Evolutionary conservation across 1,139 yeast genomes (phyloP), one percentile per base, ranked within the genome.

Genomic region (Yamadazyma conglobata): DNA sequence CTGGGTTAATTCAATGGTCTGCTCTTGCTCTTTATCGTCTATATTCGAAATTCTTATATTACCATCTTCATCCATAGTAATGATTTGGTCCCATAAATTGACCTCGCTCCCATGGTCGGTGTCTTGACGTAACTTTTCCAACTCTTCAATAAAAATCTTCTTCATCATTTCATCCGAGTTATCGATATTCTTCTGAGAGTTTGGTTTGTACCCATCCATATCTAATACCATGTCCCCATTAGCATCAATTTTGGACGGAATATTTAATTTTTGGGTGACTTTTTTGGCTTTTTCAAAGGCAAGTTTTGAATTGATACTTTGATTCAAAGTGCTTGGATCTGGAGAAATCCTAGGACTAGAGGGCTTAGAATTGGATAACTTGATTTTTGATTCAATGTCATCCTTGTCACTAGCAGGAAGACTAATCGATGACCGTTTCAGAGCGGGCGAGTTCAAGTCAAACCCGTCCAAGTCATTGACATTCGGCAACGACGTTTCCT

Each of bases 151-250:
- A 33, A 89, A 66, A 28, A 89, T 66, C 44, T 80, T 79, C 44
- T 79, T 79, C 39, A 91, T 76, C 28, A 83, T 65, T 35, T 79
- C 80, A 46, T 80, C 87, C 0, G 87, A 74, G 43, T 73, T 77
- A 30, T 78, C 78, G 27, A 78, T 73, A 50, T 82, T 86, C 42
- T 79, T 76, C 40, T 66, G 69, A 21, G 83, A 80, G 44, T 82
- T 86, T 19, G 95, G 85, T 58, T 89, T 91, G 60, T 93, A 93
- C 15, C 99, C 99, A 47, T 88, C 95, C 81, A 91, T 86, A 59
- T 93, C 99, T 29, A 93, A 64, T 27, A 89, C 76, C 49, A 93
- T 71, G 51, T 89, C 96, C 9, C 98, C 98, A 48, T 87, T 86
- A 42, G 83, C 80, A 42, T 87, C 95, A 24, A 89, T 74, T 44